Evolutionary conservation across 495 filamentous ascomycete species (phyloP).

Genomic region (Podospora didyma): DNA sequence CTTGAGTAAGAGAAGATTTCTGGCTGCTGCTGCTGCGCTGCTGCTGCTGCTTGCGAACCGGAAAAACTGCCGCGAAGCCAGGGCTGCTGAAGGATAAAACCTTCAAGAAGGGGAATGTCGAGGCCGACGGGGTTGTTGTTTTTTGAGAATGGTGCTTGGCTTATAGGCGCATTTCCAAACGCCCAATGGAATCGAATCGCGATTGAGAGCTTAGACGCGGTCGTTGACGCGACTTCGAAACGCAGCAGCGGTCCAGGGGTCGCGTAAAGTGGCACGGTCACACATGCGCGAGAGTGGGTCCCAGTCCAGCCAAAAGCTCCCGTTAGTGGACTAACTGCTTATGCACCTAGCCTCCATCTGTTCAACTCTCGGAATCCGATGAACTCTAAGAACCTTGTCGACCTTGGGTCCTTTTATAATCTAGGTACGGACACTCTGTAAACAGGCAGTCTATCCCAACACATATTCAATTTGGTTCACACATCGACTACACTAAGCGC

Average conservation of each 20-base stretch:
- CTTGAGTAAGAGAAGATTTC: constrained; percentile 10
- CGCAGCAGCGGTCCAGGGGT: constrained; percentile 8
- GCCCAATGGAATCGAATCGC: neutral
- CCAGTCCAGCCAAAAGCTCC: neutral
- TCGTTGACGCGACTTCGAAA: constrained; percentile 17
- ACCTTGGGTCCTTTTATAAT: neutral
- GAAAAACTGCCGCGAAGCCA: neutral
- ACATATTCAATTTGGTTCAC: too few species aligned
- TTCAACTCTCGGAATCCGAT: neutral
- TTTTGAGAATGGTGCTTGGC: neutral
- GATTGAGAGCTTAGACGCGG: constrained; percentile 11
- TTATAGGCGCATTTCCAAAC: neutral
- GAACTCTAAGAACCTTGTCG: neutral
- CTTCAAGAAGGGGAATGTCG: neutral
- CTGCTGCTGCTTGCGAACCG: neutral
- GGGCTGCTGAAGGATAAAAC: neutral
- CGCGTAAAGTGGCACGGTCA: constrained; percentile 25
- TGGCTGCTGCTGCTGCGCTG: neutral
- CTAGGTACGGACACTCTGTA: too few species aligned
- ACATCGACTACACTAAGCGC: neutral
- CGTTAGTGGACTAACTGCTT: neutral
- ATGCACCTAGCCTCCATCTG: neutral
- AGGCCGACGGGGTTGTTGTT: too few species aligned
- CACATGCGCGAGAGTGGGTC: constrained; percentile 6
- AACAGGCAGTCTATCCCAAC: too few species aligned